Evolutionary conservation across 2,329 filamentous ascomycete genomes (phyloP).

Genomic region (Hypomyces perniciosus): DNA sequence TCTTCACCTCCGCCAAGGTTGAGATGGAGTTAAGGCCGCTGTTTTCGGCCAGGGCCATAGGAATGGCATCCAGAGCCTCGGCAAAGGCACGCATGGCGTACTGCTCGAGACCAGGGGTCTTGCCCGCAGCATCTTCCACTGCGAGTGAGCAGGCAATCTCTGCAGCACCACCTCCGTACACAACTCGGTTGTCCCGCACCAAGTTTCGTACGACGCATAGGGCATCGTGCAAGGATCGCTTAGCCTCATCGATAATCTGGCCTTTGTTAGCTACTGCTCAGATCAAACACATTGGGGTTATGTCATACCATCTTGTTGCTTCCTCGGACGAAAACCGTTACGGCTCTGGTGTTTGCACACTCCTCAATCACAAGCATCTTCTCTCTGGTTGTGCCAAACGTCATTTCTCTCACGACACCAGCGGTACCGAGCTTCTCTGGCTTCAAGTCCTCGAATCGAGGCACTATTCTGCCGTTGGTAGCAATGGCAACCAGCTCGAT

Average conservation of each 20-base stretch:
- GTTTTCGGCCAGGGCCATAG: constrained; percentile 96
- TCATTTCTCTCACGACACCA: constrained; percentile 88
- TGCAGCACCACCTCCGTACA: constrained; percentile 93
- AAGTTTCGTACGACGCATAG: constrained; percentile 96
- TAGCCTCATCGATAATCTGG: constrained; percentile 97
- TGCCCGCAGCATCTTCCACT: constrained; percentile 88
- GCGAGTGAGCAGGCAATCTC: constrained; percentile 96
- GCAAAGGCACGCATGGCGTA: constrained; percentile 98
- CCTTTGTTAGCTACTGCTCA: constrained; percentile 15
- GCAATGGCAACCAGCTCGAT: constrained; percentile 98
- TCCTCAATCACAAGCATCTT: constrained; percentile 99
- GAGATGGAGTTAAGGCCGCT: constrained; percentile 94
- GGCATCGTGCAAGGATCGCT: constrained; percentile 93
- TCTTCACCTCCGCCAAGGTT: constrained; percentile 91
- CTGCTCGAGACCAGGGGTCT: constrained; percentile 95
- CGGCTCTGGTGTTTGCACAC: constrained; percentile 93
- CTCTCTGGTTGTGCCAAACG: constrained; percentile 93
- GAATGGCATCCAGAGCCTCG: constrained; percentile 86
- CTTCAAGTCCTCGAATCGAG: constrained; percentile 90
- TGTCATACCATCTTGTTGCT: constrained; percentile 94
- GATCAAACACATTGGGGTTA: background rate
- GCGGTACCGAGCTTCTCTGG: constrained; percentile 86
- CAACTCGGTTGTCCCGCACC: constrained; percentile 91
- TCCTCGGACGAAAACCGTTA: constrained; percentile 92
- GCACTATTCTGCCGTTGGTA: constrained; percentile 95